Conservation (phyloP, 2,329 filamentous ascomycete genomes). For the Cladosporium sp. region DNA sequence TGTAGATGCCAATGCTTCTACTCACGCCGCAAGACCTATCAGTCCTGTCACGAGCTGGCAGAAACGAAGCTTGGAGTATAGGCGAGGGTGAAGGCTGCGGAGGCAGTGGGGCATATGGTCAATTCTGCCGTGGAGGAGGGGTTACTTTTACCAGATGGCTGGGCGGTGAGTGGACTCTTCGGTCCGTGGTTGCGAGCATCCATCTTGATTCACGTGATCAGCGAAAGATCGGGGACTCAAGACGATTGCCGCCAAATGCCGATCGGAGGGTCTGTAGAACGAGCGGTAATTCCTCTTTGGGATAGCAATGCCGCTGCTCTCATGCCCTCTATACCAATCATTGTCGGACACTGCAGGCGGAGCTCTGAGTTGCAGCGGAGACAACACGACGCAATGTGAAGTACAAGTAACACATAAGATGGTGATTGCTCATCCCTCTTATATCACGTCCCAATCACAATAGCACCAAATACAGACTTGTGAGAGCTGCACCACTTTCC, state of each 20-base stretch:
- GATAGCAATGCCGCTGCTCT: constrained; percentile 1
- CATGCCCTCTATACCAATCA: constrained; percentile 7
- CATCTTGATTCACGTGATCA: not conserved
- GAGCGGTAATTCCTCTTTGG: not conserved
- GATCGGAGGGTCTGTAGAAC: not conserved
- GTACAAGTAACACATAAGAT: not conserved
- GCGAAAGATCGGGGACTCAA: not conserved
- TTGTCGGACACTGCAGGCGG: not conserved
- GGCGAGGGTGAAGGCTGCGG: constrained; percentile 7
- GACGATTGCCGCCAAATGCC: not conserved
- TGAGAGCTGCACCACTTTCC: too few relatives aligned
- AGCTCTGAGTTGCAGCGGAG: constrained; percentile 1
- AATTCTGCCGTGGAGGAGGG: constrained; percentile 11
- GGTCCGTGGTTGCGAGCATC: constrained; percentile 3
- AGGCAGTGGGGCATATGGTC: not conserved
- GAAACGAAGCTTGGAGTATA: not conserved
- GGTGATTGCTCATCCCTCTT: not conserved
- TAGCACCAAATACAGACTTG: too few relatives aligned
- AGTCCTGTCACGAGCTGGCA: constrained; percentile 1
- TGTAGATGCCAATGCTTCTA: constrained; percentile 3
- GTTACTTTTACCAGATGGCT: not conserved
- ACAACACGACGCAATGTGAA: not conserved
- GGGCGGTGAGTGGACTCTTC: constrained; percentile 7
- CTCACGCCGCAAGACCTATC: constrained; percentile 1
- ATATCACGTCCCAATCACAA: not conserved